Base-by-base conservation (phyloP, 495 filamentous ascomycete genomes). In the Penicillium nucicola region DNA sequence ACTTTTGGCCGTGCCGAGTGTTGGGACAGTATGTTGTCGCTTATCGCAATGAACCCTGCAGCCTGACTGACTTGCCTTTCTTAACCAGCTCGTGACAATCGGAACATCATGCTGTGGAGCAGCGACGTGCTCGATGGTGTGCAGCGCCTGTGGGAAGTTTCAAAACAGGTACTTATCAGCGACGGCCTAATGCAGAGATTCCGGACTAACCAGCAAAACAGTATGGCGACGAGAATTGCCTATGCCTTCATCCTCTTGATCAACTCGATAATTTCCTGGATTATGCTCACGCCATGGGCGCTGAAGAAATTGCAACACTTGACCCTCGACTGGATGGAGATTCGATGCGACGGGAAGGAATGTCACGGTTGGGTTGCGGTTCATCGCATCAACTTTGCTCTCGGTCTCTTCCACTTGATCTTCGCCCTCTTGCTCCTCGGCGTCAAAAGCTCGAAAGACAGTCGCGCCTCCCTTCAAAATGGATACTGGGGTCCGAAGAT, bases 271-370 rank as follows among this genome's bases (percentile, higher is more conserved):
- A 66, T 95, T 39, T 92, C 95, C 23, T 98, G 93, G 93, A 88
- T 98, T 30, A 95, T 97, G 91, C 92, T 97, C 78, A 97, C 93
- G 8, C 90, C 90, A 52, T 98, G 95, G 93, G 93, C 93, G 13
- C 85, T 97, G 67, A 91, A 96, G 60, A 97, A 97, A 63, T 76
- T 98, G 9, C 84, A 96, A 64, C 82, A 92, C 55, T 69, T 97
- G 40, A 92, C 90, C 23, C 76, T 98, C 42, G 90, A 97, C 71
- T 97, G 97, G 64, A 90, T 98, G 71, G 87, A 87, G 58, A 93
- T 98, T 58, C 84, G 80, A 57, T 98, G 93, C 64, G 84, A 88
- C 32, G 90, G 89, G 15, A 91, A 95, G 54, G 80, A 92, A 60
- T 98, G 93, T 69, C 86, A 93, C 61, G 93, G 93, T 37, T 98